These are phyloP conservation scores for Podospora fimiseda DNA, from an alignment of 495 filamentous ascomycete genomes.

Conservation along the genomic window DNA sequence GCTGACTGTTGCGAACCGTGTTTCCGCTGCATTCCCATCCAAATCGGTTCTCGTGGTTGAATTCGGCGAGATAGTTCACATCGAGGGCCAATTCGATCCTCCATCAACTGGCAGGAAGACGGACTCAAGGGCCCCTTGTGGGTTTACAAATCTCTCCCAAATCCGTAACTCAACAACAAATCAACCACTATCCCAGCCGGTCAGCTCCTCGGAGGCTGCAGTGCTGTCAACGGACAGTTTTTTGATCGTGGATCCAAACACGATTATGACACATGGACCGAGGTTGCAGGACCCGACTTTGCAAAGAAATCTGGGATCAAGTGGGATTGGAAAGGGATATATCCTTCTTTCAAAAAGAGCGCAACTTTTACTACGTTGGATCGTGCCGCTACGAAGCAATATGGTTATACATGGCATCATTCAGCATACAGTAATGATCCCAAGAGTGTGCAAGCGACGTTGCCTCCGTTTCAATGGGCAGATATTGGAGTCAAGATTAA, in stretches of 20 bases:
- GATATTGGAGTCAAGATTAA: slow-evolving; percentile 7
- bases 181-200: slow-evolving; percentile 27
- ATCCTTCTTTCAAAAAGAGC: slow-evolving; percentile 40
- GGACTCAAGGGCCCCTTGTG: slow-evolving; percentile 6
- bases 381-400: slow-evolving; percentile 7
- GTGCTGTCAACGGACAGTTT: slow-evolving; percentile 40
- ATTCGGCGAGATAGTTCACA: slow-evolving; percentile 31
- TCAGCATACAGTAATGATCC: slow-evolving; percentile 19
- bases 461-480: slow-evolving; percentile 20
- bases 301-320: no score
- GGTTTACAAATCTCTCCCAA: slow-evolving; percentile 31
- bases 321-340: slow-evolving; percentile 34
- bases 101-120: slow-evolving; percentile 6
- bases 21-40: slow-evolving; percentile 18
- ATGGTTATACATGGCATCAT: slow-evolving; percentile 21
- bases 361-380: slow-evolving; percentile 23
- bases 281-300: slow-evolving; percentile 37
- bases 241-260: slow-evolving; percentile 29
- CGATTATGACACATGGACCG: slow-evolving; percentile 49
- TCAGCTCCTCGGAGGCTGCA: slow-evolving; percentile 38
- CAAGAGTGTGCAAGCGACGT: slow-evolving; percentile 16
- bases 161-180: slow-evolving; percentile 28
- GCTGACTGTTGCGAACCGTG: slow-evolving; percentile 35
- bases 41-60: slow-evolving; percentile 32
- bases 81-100: slow-evolving; percentile 20